Evolutionary conservation across 306 rosid genomes (phyloP).

Genomic region (Cicer judaicum): DNA sequence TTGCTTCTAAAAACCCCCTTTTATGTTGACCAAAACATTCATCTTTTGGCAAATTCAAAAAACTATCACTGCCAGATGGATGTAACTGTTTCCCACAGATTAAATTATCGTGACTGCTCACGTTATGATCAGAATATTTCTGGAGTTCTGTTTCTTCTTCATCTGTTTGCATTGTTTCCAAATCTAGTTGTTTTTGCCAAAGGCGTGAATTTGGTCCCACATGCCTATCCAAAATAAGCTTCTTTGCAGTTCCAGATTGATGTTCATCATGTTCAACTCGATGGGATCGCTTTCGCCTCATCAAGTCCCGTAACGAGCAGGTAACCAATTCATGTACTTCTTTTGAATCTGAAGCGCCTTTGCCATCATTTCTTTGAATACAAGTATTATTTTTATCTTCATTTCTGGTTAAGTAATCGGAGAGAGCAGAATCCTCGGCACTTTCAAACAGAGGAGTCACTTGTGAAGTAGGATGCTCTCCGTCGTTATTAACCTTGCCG

Average conservation of each 20-base stretch:
- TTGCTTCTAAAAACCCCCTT: slow-evolving; percentile 37
- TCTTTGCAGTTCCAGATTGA: slow-evolving; percentile 50
- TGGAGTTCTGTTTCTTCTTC: slow-evolving; percentile 45
- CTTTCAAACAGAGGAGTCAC: slow-evolving; percentile 38
- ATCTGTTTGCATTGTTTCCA: slow-evolving; percentile 36
- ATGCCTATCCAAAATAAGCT: slow-evolving; percentile 48
- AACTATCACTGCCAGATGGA: slow-evolving; percentile 46
- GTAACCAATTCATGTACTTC: slow-evolving; percentile 48
- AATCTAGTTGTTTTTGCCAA: slow-evolving; percentile 45
- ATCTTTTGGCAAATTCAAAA: slow-evolving; percentile 37
- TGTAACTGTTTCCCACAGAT: slow-evolving; percentile 46
- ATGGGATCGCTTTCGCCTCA: slow-evolving; percentile 79
- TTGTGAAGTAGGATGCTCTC: slow-evolving; percentile 39
- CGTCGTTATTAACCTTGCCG: slow-evolving; percentile 45
- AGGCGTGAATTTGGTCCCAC: slow-evolving; percentile 47
- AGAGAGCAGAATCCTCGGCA: slow-evolving; percentile 44
- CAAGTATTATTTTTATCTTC: slow-evolving; percentile 45
- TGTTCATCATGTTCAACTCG: slow-evolving; percentile 56
- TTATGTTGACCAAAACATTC: slow-evolving; percentile 46
- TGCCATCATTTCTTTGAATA: slow-evolving; percentile 43
- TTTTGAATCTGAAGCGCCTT: slow-evolving; percentile 45
- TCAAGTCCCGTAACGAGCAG: slow-evolving; percentile 84
- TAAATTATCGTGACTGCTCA: slow-evolving; percentile 45
- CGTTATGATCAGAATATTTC: slow-evolving; percentile 44
- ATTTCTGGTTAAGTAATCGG: slow-evolving; percentile 45